Conservation (phyloP, 2,329 filamentous ascomycete species). For the Cladosporium sp. region DNA sequence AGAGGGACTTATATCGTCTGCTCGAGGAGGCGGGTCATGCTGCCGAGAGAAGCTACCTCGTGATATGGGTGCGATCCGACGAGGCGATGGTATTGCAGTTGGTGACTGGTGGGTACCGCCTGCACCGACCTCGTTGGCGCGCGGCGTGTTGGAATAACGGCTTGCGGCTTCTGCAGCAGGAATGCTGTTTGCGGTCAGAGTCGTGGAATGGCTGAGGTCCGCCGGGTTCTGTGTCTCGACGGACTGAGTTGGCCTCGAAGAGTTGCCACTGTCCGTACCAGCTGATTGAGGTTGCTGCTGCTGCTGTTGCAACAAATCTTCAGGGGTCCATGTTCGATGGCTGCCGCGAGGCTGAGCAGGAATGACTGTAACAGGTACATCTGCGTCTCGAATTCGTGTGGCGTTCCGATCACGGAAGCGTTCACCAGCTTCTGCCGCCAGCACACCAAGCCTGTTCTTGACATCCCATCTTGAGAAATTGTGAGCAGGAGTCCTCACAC, state of each 20-base stretch:
- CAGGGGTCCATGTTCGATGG: constrained; percentile 52
- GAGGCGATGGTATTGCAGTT: constrained; percentile 14
- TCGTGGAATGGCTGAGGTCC: constrained; percentile 16
- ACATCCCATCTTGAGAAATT: constrained; percentile 42
- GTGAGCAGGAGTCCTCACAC: constrained; percentile 36
- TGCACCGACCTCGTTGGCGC: constrained; percentile 9
- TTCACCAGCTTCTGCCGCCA: constrained; percentile 46
- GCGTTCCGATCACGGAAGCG: constrained; percentile 38
- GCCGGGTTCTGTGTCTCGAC: constrained; percentile 1
- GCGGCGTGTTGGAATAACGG: constrained; percentile 3
- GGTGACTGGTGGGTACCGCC: constrained; percentile 15
- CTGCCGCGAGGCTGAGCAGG: constrained; percentile 52
- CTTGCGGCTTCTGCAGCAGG: constrained; percentile 4
- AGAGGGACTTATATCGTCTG: constrained; percentile 28
- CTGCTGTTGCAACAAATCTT: constrained; percentile 9
- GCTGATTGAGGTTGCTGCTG: not conserved
- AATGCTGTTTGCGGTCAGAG: constrained; percentile 14
- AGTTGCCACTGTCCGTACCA: not conserved
- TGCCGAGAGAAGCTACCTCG: constrained; percentile 5
- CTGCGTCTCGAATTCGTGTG: constrained; percentile 32
- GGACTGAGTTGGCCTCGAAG: not conserved
- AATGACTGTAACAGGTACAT: constrained; percentile 57
- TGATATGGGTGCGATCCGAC: not conserved
- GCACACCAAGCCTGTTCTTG: constrained; percentile 43
- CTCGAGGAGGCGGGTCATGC: constrained; percentile 22